These are phyloP conservation scores for Sphenostylis stenocarpa DNA, from an alignment of 306 rosid genomes.

Conservation along the genomic window DNA sequence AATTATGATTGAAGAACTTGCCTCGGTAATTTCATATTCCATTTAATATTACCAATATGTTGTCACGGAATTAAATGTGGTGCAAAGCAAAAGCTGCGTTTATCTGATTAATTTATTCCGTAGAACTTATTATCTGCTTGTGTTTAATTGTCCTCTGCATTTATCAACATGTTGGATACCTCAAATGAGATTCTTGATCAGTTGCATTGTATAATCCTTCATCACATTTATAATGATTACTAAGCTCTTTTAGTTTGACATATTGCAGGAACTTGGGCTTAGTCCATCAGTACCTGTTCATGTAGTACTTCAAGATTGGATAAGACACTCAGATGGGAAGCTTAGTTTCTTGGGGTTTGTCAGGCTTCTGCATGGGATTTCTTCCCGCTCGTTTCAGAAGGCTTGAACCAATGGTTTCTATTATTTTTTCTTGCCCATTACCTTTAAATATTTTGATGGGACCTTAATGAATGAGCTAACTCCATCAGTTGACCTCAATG, in stretches of 20 bases:
- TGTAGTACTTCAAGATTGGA: constrained; percentile 81
- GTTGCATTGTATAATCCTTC: background rate
- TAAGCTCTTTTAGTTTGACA: background rate
- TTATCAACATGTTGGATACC: background rate
- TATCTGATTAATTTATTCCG: background rate
- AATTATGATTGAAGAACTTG: constrained; percentile 89
- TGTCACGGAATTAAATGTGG: background rate
- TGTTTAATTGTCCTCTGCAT: background rate
- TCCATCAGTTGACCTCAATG: background rate
- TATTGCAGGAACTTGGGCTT: constrained; percentile 67
- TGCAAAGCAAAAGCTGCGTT: background rate
- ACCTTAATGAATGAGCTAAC: background rate
- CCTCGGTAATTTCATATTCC: constrained; percentile 54
- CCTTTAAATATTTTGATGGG: background rate
- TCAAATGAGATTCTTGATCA: background rate
- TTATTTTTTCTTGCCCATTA: background rate
- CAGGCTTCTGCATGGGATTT: constrained; percentile 58
- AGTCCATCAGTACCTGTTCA: constrained; percentile 69
- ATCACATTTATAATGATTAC: background rate
- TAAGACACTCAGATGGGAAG: constrained; percentile 68
- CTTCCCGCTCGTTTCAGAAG: constrained; percentile 19
- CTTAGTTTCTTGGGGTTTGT: constrained; percentile 76
- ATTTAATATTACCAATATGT: background rate
- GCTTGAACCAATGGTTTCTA: background rate
- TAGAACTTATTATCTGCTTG: background rate